These are phyloP conservation scores for Bryopsis sp. DNA, from an alignment of 139 green algal genomes.

Conservation along the genomic window DNA sequence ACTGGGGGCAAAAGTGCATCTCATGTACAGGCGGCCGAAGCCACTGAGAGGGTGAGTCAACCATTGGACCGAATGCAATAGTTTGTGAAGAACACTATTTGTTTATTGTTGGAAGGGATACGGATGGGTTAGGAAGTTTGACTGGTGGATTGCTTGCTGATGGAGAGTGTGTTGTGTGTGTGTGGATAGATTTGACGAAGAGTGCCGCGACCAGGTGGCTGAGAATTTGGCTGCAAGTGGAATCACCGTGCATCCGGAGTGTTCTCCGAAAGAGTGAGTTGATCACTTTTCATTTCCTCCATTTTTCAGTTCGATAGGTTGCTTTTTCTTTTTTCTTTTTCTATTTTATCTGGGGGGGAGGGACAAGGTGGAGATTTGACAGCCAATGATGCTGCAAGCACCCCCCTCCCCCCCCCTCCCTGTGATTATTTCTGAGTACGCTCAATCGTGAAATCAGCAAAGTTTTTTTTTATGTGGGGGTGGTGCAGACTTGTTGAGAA, in stretches of 20 bases:
- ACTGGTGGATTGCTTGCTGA: constrained; percentile 12
- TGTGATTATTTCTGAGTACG: too few relatives aligned
- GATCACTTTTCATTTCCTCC: too few relatives aligned
- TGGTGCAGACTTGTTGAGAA: constrained; percentile 22
- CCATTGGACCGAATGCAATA: background rate
- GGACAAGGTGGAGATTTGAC: too few relatives aligned
- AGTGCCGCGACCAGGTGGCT: constrained; percentile 46
- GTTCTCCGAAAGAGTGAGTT: constrained; percentile 25
- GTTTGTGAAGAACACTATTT: background rate
- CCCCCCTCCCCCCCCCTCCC: too few relatives aligned
- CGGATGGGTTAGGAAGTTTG: constrained; percentile 26
- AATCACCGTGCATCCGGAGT: constrained; percentile 31
- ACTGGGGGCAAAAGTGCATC: constrained; percentile 70
- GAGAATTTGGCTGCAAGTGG: constrained; percentile 47
- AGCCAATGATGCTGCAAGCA: too few relatives aligned
- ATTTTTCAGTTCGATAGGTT: background rate
- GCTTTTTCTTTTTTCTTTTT: too few relatives aligned
- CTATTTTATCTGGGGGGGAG: too few relatives aligned
- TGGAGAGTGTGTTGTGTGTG: constrained; percentile 19
- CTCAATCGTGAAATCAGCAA: too few relatives aligned
- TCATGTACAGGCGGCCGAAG: constrained; percentile 65
- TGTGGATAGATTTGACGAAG: constrained; percentile 49
- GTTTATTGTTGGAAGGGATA: constrained; percentile 24
- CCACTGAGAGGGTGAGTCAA: constrained; percentile 44
- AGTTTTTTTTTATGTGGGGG: too few relatives aligned